phyloP scores from a whole-genome alignment of 192 early-diverging fungal species.

The Dispira simplex region DNA sequence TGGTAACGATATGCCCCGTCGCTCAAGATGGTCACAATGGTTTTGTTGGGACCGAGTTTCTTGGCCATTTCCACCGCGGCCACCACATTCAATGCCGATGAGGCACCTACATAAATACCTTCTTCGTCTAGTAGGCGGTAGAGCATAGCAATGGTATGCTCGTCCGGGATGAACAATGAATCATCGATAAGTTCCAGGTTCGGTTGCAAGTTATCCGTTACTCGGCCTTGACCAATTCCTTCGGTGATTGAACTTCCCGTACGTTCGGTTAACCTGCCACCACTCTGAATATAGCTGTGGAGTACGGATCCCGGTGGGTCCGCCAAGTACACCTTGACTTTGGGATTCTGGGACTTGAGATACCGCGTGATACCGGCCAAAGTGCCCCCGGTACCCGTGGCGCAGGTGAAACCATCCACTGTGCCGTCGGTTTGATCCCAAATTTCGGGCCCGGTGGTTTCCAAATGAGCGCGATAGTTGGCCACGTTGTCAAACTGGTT shows the following conservation, averaged over 20 bases:
- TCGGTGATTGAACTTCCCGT: slow-evolving; percentile 83
- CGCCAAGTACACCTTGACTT: slow-evolving; percentile 68
- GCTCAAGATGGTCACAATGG: slow-evolving; percentile 73
- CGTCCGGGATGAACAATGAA: slow-evolving; percentile 67
- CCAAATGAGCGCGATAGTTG: slow-evolving; percentile 82
- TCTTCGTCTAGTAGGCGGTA: slow-evolving; percentile 86
- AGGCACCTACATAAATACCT: slow-evolving; percentile 85
- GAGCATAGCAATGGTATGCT: slow-evolving; percentile 68
- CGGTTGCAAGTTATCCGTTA: slow-evolving; percentile 76
- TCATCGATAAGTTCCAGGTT: slow-evolving; percentile 71
- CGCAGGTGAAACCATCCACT: slow-evolving; percentile 81
- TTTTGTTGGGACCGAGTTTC: slow-evolving; percentile 51
- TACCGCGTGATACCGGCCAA: slow-evolving; percentile 70
- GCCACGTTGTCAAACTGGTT: slow-evolving; percentile 94
- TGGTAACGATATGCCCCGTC: slow-evolving; percentile 85
- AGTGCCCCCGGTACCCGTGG: slow-evolving; percentile 88
- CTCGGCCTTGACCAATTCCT: slow-evolving; percentile 89
- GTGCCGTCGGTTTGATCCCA: slow-evolving; percentile 66
- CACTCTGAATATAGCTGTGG: slow-evolving; percentile 61
- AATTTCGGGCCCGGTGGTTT: slow-evolving; percentile 94
- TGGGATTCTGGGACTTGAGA: slow-evolving; percentile 54
- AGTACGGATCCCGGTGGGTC: slow-evolving; percentile 94
- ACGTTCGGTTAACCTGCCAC: slow-evolving; percentile 46
- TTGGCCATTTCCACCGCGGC: slow-evolving; percentile 85
- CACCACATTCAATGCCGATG: slow-evolving; percentile 85